A percentile compares a stretch with the other conserved stretches of the same genome.
These are phyloP conservation scores for Termitomyces bulborhizus DNA, from an alignment of 768 basidiomycete species.

Conservation along the genomic window DNA sequence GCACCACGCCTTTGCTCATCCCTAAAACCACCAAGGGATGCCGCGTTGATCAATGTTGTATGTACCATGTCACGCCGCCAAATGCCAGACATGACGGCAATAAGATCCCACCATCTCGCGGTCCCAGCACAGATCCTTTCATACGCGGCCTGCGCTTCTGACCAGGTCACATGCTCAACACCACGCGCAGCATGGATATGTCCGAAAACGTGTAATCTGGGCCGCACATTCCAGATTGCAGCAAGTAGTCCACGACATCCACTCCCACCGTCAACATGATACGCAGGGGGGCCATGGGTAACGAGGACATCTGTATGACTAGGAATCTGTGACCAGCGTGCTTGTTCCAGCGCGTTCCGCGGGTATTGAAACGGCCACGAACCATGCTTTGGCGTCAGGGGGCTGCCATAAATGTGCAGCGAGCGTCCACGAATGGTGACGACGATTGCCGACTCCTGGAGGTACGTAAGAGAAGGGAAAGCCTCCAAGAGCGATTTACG, in stretches of 20 bases:
- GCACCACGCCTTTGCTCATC: slow-evolving; percentile 19
- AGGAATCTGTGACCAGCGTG: slow-evolving; percentile 25
- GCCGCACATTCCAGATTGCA: slow-evolving; percentile 27
- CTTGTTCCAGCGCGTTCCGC: slow-evolving; percentile 6
- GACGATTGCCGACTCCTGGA: slow-evolving; percentile 24
- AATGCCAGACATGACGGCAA: slow-evolving; percentile 9
- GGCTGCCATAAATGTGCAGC: slow-evolving; percentile 31
- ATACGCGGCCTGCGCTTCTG: slow-evolving; percentile 20
- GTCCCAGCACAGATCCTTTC: slow-evolving; percentile 20
- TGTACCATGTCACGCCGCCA: slow-evolving; percentile 6
- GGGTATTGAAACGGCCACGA: slow-evolving; percentile 31
- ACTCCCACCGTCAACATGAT: slow-evolving; percentile 22
- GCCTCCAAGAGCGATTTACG: slow-evolving; percentile 6
- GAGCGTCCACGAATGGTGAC: slow-evolving; percentile 23
- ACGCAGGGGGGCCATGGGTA: slow-evolving; percentile 35
- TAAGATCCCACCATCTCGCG: slow-evolving; percentile 11
- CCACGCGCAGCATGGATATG: slow-evolving; percentile 35
- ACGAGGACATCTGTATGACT: slow-evolving; percentile 30
- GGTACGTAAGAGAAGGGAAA: slow-evolving; percentile 28
- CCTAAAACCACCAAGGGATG: slow-evolving; percentile 19
- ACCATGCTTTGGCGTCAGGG: slow-evolving; percentile 31
- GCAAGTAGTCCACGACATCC: slow-evolving; percentile 29
- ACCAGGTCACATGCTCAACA: slow-evolving; percentile 25
- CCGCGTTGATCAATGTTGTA: slow-evolving; percentile 27
- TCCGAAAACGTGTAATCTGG: slow-evolving; percentile 33